These are phyloP conservation scores for Penicillium bovifimosum DNA, from an alignment of 495 filamentous ascomycete genomes.

Conservation along the genomic window DNA sequence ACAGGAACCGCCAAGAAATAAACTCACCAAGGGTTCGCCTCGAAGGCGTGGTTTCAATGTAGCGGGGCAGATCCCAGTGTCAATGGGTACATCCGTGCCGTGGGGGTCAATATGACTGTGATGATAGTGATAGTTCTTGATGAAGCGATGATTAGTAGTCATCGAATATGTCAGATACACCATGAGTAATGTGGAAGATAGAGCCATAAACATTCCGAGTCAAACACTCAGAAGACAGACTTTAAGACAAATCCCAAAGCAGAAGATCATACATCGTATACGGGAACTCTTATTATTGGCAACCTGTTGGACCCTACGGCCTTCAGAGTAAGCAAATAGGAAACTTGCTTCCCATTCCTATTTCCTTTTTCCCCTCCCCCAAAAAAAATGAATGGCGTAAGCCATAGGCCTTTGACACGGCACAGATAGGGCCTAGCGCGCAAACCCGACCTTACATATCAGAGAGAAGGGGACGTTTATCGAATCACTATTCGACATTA, in stretches of 20 bases:
- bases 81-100: slow-evolving; percentile 38
- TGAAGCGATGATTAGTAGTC: too few species aligned
- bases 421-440: slow-evolving; percentile 23
- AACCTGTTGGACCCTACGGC: slow-evolving; percentile 1
- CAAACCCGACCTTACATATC: slow-evolving; percentile 20
- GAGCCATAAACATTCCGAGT: slow-evolving; percentile 7
- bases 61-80: slow-evolving; percentile 39
- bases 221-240: background rate
- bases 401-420: slow-evolving; percentile 23
- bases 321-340: background rate
- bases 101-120: slow-evolving; percentile 16
- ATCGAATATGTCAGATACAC: too few species aligned
- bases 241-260: slow-evolving; percentile 17
- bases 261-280: background rate
- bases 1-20: slow-evolving; percentile 31
- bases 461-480: background rate
- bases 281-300: slow-evolving; percentile 9
- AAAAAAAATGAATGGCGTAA: slow-evolving; percentile 11
- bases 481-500: slow-evolving; percentile 25
- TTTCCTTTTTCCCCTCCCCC: background rate
- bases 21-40: slow-evolving; percentile 37
- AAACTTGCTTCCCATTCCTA: background rate
- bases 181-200: too few species aligned
- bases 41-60: slow-evolving; percentile 33
- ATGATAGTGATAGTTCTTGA: slow-evolving; percentile 2